Conservation (phyloP, 164 flowering plant species). For the Annona squamosa region DNA sequence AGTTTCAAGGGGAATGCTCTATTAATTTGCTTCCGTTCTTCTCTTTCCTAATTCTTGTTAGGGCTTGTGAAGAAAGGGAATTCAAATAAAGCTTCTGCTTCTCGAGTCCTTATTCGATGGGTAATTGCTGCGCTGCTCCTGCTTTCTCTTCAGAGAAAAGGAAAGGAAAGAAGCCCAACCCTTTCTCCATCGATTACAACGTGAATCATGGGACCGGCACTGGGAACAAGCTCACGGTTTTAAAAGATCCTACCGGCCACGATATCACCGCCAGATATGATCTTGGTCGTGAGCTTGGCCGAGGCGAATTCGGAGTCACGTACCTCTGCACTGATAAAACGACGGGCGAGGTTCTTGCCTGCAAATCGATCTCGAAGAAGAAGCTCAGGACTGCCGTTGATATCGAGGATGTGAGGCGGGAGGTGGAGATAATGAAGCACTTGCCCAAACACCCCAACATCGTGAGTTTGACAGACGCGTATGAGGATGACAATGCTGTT, state of each 20-base stretch:
- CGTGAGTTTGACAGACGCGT: slow-evolving; percentile 68
- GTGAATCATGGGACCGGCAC: slow-evolving; percentile 17
- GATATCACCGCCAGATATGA: slow-evolving; percentile 53
- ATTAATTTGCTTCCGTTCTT: background rate
- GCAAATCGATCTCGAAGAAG: slow-evolving; percentile 87
- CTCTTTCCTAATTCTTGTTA: background rate
- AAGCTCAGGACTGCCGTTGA: slow-evolving; percentile 71
- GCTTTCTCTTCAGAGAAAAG: slow-evolving; percentile 20
- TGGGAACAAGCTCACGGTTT: slow-evolving; percentile 37
- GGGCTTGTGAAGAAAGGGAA: no score
- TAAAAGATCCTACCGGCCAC: slow-evolving; percentile 58
- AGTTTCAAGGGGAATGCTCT: no score
- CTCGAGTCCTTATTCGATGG: slow-evolving; percentile 41
- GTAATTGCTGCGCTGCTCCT: slow-evolving; percentile 69
- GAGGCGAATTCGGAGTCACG: slow-evolving; percentile 84
- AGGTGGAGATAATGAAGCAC: slow-evolving; percentile 78
- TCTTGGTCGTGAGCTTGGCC: slow-evolving; percentile 71
- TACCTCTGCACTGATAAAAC: slow-evolving; percentile 64
- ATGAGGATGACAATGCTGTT: slow-evolving; percentile 76
- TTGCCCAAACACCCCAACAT: slow-evolving; percentile 72
- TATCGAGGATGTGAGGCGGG: slow-evolving; percentile 82
- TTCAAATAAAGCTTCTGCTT: background rate
- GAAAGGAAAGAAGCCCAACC: slow-evolving; percentile 48
- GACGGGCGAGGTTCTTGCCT: slow-evolving; percentile 48
- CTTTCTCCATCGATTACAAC: slow-evolving; percentile 47